Base-by-base conservation (phyloP, 192 early-diverging fungal species). In the Dimargaris verticillata region DNA sequence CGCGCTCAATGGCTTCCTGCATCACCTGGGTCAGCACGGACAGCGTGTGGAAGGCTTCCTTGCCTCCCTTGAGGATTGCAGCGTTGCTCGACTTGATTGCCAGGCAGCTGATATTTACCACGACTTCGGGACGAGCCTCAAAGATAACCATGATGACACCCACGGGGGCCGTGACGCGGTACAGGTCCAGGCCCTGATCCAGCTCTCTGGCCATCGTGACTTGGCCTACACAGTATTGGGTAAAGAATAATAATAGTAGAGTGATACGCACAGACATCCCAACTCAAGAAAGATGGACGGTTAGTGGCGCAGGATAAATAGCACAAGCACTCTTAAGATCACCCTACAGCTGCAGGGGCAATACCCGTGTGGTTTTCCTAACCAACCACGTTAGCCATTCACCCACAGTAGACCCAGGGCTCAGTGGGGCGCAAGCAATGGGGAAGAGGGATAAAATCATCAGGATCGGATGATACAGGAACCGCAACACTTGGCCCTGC, bases 31-130 rank as follows among this genome's bases (percentile, higher is more conserved):
- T 83, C 54, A 99, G 81, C 28, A 73, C 84, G 48, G 75, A 74
- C 59, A 93, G 92, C 1, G 92, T 89, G 42, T 83, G 72, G 15
- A 73, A 68, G 10, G 92, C 92, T 67, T 95, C 92, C 72, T 90
- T 92, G 44, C 94, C 94, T 51, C 96, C 93, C 78, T 97, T 99
- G 59, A 99, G 76, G 46, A 99, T 94, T 6, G 92, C 96, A 4
- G 96, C 92, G 70, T 99, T 99, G 45, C 85, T 87, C 28, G 93
- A 95, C 70, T 99, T 99, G 67, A 99, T 81, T 5, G 93, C 88
- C 66, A 99, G 73, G 12, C 86, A 84, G 1, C 92, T 88, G 63
- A 99, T 97, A 63, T 99, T 93, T 14, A 95, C 96, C 28, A 97
- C 92, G 2, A 98, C 96, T 71, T 99, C 96, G 28, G 96, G 96